Evolutionary conservation across 2,329 filamentous ascomycete species (phyloP).

Genomic region (Arthrobotrys sphaeroides): DNA sequence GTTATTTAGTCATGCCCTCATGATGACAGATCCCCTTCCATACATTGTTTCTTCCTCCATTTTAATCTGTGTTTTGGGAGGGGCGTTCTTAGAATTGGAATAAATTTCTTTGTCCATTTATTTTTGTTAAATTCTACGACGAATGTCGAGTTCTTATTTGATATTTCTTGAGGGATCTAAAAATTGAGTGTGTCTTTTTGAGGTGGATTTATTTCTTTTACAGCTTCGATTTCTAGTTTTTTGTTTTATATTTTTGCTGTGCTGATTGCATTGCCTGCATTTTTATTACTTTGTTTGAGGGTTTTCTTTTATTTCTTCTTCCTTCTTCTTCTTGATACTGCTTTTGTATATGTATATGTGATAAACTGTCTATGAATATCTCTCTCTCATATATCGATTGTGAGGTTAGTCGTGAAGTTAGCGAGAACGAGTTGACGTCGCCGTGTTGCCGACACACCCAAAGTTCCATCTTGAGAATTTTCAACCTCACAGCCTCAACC

Average conservation of each 20-base stretch:
- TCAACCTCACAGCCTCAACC: neutral
- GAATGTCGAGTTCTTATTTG: neutral
- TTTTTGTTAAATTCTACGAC: neutral
- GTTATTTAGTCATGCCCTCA: constrained; percentile 27
- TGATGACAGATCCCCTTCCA: constrained; percentile 32
- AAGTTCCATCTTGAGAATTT: constrained; percentile 38
- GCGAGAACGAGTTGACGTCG: neutral
- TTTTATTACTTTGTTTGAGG: neutral
- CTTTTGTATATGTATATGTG: constrained; percentile 44
- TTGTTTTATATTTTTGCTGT: neutral
- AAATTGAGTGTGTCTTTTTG: neutral
- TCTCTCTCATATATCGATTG: no score
- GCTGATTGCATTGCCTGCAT: constrained; percentile 45
- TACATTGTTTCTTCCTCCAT: constrained; percentile 18
- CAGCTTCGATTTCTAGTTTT: neutral
- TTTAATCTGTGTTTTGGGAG: constrained; percentile 46
- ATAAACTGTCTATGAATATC: constrained; percentile 10
- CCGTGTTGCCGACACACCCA: constrained; percentile 11
- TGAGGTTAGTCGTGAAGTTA: neutral
- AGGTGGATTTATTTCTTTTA: constrained; percentile 5
- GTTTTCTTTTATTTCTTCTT: constrained; percentile 1
- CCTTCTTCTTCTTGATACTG: neutral
- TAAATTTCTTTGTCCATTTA: constrained; percentile 20
- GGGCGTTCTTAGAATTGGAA: constrained; percentile 53
- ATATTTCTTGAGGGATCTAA: neutral